Evolutionary conservation across 139 green algal species (phyloP).

Genomic region (Chlorella vulgaris): DNA sequence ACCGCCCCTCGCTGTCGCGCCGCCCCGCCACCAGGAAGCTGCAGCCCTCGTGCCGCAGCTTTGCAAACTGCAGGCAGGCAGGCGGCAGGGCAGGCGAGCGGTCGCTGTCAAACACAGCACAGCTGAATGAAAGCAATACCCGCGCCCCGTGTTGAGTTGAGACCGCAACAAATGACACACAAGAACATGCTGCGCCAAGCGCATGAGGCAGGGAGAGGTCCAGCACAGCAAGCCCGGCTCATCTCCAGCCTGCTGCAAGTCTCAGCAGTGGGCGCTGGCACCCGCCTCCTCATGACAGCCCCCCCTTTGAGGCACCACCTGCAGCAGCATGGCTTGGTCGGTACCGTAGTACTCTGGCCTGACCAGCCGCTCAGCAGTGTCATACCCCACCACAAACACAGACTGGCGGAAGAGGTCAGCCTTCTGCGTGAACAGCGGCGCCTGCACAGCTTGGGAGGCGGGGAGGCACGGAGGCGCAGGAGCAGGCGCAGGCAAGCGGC

Average conservation of each 20-base stretch:
- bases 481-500: too few relatives aligned
- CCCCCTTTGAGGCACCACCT: too few relatives aligned
- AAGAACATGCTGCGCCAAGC: too few relatives aligned
- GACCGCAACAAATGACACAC: too few relatives aligned
- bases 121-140: background rate
- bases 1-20: constrained; percentile 44
- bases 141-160: too few relatives aligned
- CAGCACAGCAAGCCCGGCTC: too few relatives aligned
- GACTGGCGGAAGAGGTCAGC: constrained; percentile 67
- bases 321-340: constrained; percentile 63
- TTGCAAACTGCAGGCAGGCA: constrained; percentile 41
- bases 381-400: constrained; percentile 81
- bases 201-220: too few relatives aligned
- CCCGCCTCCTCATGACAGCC: background rate
- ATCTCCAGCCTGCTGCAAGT: background rate
- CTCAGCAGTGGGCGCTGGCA: background rate
- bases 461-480: too few relatives aligned
- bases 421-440: constrained; percentile 83
- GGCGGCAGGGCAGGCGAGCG: background rate
- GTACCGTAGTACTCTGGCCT: constrained; percentile 79
- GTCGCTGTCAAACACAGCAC: background rate
- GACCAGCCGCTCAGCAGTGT: constrained; percentile 81
- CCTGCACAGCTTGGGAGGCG: constrained; percentile 12
- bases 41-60: constrained; percentile 59
- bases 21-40: constrained; percentile 77